Conservation (phyloP, 2,329 filamentous ascomycete species). For the Cordyceps sp. region DNA sequence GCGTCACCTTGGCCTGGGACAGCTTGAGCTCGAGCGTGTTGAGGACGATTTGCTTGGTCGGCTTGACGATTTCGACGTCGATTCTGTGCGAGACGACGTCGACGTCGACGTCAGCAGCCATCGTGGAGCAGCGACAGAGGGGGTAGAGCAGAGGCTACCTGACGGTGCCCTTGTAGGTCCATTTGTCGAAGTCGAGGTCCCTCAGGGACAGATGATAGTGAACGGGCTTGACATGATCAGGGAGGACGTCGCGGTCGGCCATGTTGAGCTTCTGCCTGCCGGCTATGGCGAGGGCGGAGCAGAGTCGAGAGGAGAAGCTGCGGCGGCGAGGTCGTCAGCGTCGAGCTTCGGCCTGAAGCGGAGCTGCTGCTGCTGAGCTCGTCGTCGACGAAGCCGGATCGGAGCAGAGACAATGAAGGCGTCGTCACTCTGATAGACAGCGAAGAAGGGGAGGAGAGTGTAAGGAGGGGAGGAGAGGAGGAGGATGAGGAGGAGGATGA, state of each 20-base stretch:
- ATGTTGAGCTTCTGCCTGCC: slow-evolving; percentile 23
- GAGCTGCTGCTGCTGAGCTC: no score
- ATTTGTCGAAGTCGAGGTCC: slow-evolving; percentile 59
- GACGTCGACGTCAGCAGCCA: neutral
- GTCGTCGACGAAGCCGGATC: no score
- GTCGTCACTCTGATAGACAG: no score
- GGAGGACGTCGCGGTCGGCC: slow-evolving; percentile 45
- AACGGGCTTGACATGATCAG: slow-evolving; percentile 53
- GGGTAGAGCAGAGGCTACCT: slow-evolving; percentile 19
- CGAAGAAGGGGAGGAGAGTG: no score
- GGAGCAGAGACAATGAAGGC: no score
- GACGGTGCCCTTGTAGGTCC: slow-evolving; percentile 72
- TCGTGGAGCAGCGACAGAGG: neutral
- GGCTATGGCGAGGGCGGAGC: slow-evolving; percentile 19
- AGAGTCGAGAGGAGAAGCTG: slow-evolving; percentile 16
- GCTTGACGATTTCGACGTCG: slow-evolving; percentile 52
- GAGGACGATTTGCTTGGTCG: slow-evolving; percentile 62
- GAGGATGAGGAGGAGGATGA: no score
- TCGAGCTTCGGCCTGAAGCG: no score
- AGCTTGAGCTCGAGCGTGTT: slow-evolving; percentile 79
- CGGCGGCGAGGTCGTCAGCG: no score
- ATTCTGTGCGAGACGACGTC: no score
- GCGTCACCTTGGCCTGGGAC: slow-evolving; percentile 41
- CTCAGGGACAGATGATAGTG: slow-evolving; percentile 76
- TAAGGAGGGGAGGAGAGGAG: no score